Evolutionary conservation across 2,329 filamentous ascomycete genomes (phyloP).

Genomic region (Blumeria graminis): DNA sequence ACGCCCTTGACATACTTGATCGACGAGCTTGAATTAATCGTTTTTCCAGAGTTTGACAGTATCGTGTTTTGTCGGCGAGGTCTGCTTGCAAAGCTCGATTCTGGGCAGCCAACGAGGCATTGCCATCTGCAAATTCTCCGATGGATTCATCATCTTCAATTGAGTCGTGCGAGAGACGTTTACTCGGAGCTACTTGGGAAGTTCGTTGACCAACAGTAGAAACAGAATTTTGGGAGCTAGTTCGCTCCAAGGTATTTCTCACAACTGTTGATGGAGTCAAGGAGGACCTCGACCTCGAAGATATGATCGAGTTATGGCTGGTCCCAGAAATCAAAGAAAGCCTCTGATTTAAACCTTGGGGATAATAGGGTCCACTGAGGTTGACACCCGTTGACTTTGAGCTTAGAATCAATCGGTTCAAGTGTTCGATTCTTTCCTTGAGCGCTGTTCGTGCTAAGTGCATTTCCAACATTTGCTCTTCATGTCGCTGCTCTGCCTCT

Average conservation of each 20-base stretch:
- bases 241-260: constrained; percentile 26
- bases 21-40: constrained; percentile 71
- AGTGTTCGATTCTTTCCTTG: constrained; percentile 90
- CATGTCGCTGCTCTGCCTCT: constrained; percentile 66
- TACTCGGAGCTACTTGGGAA: constrained; percentile 8
- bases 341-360: constrained; percentile 37
- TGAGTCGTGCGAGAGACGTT: constrained; percentile 12
- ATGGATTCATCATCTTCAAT: constrained; percentile 40
- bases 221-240: constrained; percentile 39
- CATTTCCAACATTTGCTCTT: constrained; percentile 97
- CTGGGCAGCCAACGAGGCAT: constrained; percentile 59
- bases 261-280: constrained; percentile 35
- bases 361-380: constrained; percentile 43
- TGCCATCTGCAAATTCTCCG: constrained; percentile 70
- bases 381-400: constrained; percentile 95
- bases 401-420: constrained; percentile 83
- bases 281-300: constrained; percentile 46
- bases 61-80: constrained; percentile 86
- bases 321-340: constrained; percentile 22
- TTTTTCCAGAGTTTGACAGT: constrained; percentile 84
- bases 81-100: constrained; percentile 87
- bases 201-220: constrained; percentile 14
- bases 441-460: constrained; percentile 84
- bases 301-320: constrained; percentile 25
- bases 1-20: constrained; percentile 72